phyloP scores from a whole-genome alignment of 139 green algal species.

The Trebouxia sp. region DNA sequence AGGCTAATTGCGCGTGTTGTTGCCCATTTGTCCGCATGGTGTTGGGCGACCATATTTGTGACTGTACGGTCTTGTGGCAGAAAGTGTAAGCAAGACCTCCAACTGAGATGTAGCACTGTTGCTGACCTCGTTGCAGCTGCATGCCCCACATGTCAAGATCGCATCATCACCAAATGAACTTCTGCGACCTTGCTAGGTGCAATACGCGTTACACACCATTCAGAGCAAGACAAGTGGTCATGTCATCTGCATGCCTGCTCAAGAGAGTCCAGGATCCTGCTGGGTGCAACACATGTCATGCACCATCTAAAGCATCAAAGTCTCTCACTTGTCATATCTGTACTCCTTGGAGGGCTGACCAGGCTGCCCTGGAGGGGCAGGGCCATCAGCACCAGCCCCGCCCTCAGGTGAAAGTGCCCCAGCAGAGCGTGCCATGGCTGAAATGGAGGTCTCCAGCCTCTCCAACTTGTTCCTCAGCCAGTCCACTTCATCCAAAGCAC shows the following conservation, averaged over 20 bases:
- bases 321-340: neutral
- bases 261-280: neutral
- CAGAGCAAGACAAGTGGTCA: neutral
- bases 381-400: neutral
- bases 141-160: too few relatives aligned
- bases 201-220: neutral
- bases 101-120: too few relatives aligned
- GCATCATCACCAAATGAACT: too few relatives aligned
- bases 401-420: neutral
- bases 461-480: conserved; percentile 50
- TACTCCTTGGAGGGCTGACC: neutral
- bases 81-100: too few relatives aligned
- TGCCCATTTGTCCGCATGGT: too few relatives aligned
- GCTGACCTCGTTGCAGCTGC: too few relatives aligned
- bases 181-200: too few relatives aligned
- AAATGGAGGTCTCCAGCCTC: conserved; percentile 36
- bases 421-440: conserved; percentile 8
- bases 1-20: too few relatives aligned
- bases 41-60: too few relatives aligned
- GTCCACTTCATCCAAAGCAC: conserved; percentile 59
- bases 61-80: too few relatives aligned
- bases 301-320: neutral
- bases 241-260: neutral
- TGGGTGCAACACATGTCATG: neutral
- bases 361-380: neutral